phyloP scores from a whole-genome alignment of 2,329 filamentous ascomycete species.

The Aureobasidium sp. region DNA sequence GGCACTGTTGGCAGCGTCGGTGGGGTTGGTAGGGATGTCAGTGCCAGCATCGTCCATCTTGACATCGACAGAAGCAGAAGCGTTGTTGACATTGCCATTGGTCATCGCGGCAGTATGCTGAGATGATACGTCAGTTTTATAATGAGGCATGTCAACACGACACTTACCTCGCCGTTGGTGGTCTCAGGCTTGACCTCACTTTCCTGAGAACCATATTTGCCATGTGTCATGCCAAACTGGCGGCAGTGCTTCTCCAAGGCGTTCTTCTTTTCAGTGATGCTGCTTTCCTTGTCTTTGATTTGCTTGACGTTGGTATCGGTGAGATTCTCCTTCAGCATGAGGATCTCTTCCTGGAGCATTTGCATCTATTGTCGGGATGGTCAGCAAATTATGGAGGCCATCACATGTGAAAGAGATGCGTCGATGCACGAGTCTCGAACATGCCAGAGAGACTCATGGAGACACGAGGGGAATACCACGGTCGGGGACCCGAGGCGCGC shows the following conservation, averaged over 20 bases:
- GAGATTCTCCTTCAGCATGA: not conserved
- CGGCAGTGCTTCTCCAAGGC: constrained; percentile 12
- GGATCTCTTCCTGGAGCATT: not conserved
- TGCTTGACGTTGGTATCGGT: not conserved
- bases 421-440: not conserved
- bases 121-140: not conserved
- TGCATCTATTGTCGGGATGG: not conserved
- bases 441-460: not conserved
- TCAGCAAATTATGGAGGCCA: not conserved
- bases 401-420: not conserved
- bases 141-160: not conserved
- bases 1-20: not conserved
- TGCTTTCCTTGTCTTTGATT: not conserved
- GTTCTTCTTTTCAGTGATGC: not conserved
- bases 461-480: not conserved
- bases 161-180: constrained; percentile 6
- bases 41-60: not conserved
- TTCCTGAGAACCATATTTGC: not conserved
- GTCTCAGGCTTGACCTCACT: constrained; percentile 7
- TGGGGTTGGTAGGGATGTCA: not conserved
- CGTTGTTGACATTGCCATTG: not conserved
- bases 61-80: not conserved
- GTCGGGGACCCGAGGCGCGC: not conserved
- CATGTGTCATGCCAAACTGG: not conserved
- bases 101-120: not conserved